Evolutionary conservation across 805 yeast genomes (phyloP).

Genomic region (Alloascoidea africana): DNA sequence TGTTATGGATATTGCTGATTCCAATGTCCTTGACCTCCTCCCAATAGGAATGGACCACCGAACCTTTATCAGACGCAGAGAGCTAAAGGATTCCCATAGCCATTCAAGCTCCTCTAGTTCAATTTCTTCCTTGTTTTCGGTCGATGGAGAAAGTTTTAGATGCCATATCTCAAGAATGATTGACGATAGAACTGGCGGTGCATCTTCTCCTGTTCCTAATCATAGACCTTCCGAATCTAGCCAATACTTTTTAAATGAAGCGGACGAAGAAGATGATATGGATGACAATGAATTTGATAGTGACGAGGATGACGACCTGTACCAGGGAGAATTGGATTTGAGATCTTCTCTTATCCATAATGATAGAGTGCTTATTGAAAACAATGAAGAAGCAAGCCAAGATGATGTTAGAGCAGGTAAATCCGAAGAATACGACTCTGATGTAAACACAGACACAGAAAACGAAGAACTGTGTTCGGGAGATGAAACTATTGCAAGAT

Average conservation of each 20-base stretch:
- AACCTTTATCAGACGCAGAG: not conserved
- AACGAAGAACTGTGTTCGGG: not conserved
- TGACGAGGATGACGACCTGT: constrained; percentile 3
- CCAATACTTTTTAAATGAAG: not conserved
- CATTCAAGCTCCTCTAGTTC: constrained; percentile 3
- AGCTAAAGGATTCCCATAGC: constrained; percentile 7
- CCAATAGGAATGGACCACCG: constrained; percentile 14
- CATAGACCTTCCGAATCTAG: too few relatives aligned
- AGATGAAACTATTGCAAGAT: not conserved
- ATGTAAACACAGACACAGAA: not conserved
- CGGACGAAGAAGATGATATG: constrained; percentile 4
- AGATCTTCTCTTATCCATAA: too few relatives aligned
- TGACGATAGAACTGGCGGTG: constrained; percentile 15
- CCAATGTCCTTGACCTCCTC: constrained; percentile 11
- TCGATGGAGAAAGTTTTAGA: constrained; percentile 14
- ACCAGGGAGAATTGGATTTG: too few relatives aligned
- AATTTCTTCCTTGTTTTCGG: constrained; percentile 7
- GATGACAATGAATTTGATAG: constrained; percentile 5
- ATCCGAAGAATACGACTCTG: constrained; percentile 2
- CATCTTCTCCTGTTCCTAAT: too few relatives aligned
- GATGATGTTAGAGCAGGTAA: not conserved
- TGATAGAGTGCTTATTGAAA: too few relatives aligned
- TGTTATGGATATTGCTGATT: constrained; percentile 19
- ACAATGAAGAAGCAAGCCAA: not conserved
- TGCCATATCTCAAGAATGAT: constrained; percentile 21